Evolutionary conservation across 75 land plant species (phyloP), one percentile per base, ranked within the genome.

Genomic region (Picea glauca): DNA sequence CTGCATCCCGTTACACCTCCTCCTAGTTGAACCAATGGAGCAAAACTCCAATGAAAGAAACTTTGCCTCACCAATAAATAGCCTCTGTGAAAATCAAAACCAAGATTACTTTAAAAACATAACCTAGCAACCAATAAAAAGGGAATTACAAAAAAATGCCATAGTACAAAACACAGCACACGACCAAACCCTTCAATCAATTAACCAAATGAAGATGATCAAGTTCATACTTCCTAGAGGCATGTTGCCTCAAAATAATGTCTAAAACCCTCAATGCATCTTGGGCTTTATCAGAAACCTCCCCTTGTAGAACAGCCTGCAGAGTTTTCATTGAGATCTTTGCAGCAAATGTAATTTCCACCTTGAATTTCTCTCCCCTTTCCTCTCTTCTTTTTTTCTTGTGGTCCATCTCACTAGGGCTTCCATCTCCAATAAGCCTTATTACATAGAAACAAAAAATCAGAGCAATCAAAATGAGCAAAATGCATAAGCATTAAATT

Each of bases 201-300:
- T 74, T 43, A 21, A 12, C 58, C 13, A n/a, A 74, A 23, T 8
- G n/a, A 54, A 9, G 38, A 26, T 35, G 17, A 30, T 11, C 13
- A 30, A n/a, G 74, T 57, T n/a, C 78, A 26, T 76, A 90, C 95
- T 79, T 85, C 54, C 81, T 78, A 0, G 95, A 84, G 18, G 86
- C 86, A 60, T 87, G 85, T 64, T 93, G 91, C 57, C 93, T 62
- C 40, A 93, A 78, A 18, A 91, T 79, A 13, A 91, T 88, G 56
- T 91, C 90, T 14, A 93, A 88, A 50, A 93, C 95, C 43, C 95
- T 86, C 14, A 91, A 23, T 4, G 95, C 95, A 76, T 93, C 93
- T 67, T 91, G 89, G 5, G 88, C 77, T 15, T 76, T 78, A 38
- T 82, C 86, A 40, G 70, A 43, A 5, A 80, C 78, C 3, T 79